A percentile compares a stretch with the other conserved stretches of the same genome.
phyloP scores from a whole-genome alignment of 805 yeast genomes.

The Metschnikowia noctiluminum region DNA sequence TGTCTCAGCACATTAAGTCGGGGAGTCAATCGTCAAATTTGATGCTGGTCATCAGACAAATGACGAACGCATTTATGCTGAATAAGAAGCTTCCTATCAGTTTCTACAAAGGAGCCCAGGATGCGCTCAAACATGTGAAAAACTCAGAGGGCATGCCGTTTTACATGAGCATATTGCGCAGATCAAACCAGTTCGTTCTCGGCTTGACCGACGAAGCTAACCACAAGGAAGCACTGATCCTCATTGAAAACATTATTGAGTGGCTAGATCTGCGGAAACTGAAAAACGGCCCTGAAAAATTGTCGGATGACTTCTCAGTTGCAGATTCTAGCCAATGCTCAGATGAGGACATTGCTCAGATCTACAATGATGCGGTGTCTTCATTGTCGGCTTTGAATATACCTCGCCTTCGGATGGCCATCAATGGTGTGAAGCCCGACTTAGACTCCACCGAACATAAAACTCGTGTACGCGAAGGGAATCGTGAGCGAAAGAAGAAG shows the following conservation, averaged over 20 bases:
- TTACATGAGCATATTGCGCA: slow-evolving; percentile 28
- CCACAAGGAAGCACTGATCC: slow-evolving; percentile 19
- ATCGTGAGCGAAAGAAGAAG: slow-evolving; percentile 72
- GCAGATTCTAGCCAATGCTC: not conserved
- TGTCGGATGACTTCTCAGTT: slow-evolving; percentile 6
- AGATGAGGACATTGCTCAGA: slow-evolving; percentile 1
- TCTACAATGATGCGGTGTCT: slow-evolving; percentile 20
- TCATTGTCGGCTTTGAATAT: slow-evolving; percentile 25
- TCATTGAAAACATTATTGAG: slow-evolving; percentile 25
- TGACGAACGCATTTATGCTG: slow-evolving; percentile 32
- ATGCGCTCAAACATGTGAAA: slow-evolving; percentile 13
- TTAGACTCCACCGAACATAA: slow-evolving; percentile 39
- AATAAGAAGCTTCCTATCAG: slow-evolving; percentile 12
- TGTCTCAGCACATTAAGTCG: slow-evolving; percentile 30
- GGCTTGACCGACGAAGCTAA: slow-evolving; percentile 11
- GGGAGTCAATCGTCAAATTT: slow-evolving; percentile 22
- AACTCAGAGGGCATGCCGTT: slow-evolving; percentile 18
- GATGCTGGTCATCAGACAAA: slow-evolving; percentile 36
- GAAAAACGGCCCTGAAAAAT: not conserved
- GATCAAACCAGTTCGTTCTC: slow-evolving; percentile 33
- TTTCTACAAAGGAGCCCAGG: slow-evolving; percentile 12
- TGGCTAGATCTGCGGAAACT: not conserved
- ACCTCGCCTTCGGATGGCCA: slow-evolving; percentile 17
- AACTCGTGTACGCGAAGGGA: slow-evolving; percentile 61
- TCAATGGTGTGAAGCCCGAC: slow-evolving; percentile 24